Evolutionary conservation across 495 filamentous ascomycete genomes (phyloP).

Genomic region (Delitschia confertaspora): DNA sequence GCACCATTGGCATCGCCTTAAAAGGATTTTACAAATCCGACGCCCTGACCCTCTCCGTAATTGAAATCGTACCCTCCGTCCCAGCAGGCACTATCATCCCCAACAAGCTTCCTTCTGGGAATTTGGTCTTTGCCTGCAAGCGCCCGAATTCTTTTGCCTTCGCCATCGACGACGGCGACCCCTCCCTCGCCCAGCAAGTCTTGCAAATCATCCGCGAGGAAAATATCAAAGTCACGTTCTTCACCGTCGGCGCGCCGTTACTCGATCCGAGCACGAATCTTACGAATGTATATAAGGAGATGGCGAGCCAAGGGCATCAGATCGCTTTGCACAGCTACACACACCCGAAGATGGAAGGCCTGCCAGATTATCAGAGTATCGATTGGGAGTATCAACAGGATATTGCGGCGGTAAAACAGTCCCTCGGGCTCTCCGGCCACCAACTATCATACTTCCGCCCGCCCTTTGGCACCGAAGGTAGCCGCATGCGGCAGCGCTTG

Average conservation of each 20-base stretch:
- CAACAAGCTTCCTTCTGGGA: conserved; percentile 53
- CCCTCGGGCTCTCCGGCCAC: conserved; percentile 35
- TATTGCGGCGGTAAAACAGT: conserved; percentile 46
- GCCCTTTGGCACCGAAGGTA: conserved; percentile 67
- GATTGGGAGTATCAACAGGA: conserved; percentile 63
- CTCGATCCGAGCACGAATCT: conserved; percentile 40
- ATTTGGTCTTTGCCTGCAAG: conserved; percentile 55
- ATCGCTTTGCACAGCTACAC: conserved; percentile 67
- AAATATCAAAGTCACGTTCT: conserved; percentile 63
- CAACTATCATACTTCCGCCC: conserved; percentile 56
- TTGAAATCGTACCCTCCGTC: conserved; percentile 55
- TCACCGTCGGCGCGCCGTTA: conserved; percentile 62
- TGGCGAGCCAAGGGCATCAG: conserved; percentile 50
- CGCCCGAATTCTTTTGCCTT: conserved; percentile 69
- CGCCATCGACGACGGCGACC: conserved; percentile 71
- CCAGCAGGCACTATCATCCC: conserved; percentile 47
- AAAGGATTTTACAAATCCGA: conserved; percentile 56
- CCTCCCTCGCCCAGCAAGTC: conserved; percentile 51
- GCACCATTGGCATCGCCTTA: conserved; percentile 56
- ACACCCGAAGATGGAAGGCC: conserved; percentile 64
- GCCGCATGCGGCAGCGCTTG: conserved; percentile 58
- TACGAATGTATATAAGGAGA: conserved; percentile 28
- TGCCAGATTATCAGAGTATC: conserved; percentile 49
- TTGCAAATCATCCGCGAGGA: conserved; percentile 57
- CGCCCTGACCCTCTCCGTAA: conserved; percentile 45